Percentiles rank a stretch among this genome's conserved stretches.
These are phyloP conservation scores for Xerocomellus chrysenteron DNA, from an alignment of 768 basidiomycete genomes.

Conservation along the genomic window DNA sequence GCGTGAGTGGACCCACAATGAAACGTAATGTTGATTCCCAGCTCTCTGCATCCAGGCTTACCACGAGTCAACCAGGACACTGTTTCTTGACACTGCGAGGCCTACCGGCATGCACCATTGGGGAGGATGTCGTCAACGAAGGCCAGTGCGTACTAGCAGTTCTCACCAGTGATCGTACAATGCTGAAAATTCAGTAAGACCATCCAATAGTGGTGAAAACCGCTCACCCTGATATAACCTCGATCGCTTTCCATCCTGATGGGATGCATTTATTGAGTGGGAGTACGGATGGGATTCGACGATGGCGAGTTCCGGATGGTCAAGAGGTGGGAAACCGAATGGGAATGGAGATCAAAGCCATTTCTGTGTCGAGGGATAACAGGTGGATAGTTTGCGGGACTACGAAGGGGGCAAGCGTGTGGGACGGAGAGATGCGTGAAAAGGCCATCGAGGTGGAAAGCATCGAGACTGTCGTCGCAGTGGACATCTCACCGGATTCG, in stretches of 20 bases:
- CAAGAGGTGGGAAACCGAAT: neutral
- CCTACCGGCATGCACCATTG: too few relatives aligned
- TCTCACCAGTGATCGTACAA: neutral
- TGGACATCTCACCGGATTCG: neutral
- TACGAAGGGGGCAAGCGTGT: neutral
- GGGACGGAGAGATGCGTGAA: neutral
- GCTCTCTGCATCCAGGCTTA: too few relatives aligned
- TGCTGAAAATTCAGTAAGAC: neutral
- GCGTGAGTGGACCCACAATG: too few relatives aligned
- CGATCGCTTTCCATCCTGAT: neutral
- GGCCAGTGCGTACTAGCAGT: neutral
- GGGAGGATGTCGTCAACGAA: too few relatives aligned
- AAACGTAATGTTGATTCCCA: too few relatives aligned
- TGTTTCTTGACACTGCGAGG: too few relatives aligned
- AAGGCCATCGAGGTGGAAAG: neutral
- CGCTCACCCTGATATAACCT: too few relatives aligned
- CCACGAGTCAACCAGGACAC: too few relatives aligned
- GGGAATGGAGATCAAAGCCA: fast-evolving
- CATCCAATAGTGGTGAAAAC: neutral
- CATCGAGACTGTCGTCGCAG: fast-evolving
- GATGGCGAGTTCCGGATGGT: neutral
- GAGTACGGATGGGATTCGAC: neutral
- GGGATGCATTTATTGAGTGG: neutral
- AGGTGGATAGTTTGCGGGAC: constrained; percentile 1
- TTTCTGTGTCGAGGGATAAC: neutral